Conservation (phyloP, 1,284 basidiomycete species). For the Leccinum angustisporum region DNA sequence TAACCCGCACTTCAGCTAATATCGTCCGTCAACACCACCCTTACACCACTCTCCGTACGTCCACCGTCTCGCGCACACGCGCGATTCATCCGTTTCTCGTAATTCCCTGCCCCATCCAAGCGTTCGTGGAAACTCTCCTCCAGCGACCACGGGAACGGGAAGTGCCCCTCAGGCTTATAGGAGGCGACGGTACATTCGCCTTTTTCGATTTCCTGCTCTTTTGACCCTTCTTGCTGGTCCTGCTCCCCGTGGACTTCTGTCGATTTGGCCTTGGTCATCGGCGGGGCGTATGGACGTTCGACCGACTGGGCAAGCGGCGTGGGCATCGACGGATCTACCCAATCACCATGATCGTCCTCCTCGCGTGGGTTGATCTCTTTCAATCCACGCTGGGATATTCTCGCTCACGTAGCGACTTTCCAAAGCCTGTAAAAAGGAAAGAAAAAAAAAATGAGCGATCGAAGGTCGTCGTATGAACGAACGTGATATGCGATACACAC, state of each 20-base stretch:
- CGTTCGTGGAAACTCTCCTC: constrained; percentile 37
- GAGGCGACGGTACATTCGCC: constrained; percentile 38
- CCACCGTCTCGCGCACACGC: constrained; percentile 73
- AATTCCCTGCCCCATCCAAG: constrained; percentile 37
- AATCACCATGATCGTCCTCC: constrained; percentile 48
- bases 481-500: constrained; percentile 35
- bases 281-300: constrained; percentile 36
- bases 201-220: constrained; percentile 33
- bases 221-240: constrained; percentile 28
- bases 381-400: constrained; percentile 88
- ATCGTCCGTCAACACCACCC: constrained; percentile 56
- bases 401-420: constrained; percentile 90
- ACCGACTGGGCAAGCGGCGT: constrained; percentile 36
- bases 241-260: constrained; percentile 28
- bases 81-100: constrained; percentile 55
- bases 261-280: constrained; percentile 33
- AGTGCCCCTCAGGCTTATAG: constrained; percentile 43
- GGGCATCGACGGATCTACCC: constrained; percentile 52
- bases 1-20: not conserved
- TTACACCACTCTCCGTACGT: constrained; percentile 77
- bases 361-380: constrained; percentile 47
- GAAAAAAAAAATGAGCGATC: not conserved
- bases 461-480: not conserved
- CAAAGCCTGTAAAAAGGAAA: constrained; percentile 59
- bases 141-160: constrained; percentile 57